Evolutionary conservation across 2,329 filamentous ascomycete species (phyloP).

Genomic region (Penicillium decumbens): DNA sequence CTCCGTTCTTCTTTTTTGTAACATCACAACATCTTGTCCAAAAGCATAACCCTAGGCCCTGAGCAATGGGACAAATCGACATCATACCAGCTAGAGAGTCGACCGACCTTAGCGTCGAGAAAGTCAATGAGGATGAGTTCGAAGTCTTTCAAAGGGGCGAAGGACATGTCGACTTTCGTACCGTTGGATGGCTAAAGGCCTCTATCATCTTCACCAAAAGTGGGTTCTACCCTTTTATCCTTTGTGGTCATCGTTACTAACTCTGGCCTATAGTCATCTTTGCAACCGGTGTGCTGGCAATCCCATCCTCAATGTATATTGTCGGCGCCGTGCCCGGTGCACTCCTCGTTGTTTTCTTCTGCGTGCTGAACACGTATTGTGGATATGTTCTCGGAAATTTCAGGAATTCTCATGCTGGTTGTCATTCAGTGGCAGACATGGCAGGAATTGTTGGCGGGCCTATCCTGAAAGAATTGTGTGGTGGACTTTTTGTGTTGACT

Average conservation of each 20-base stretch:
- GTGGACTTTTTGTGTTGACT: slow-evolving; percentile 53
- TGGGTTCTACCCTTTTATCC: not conserved
- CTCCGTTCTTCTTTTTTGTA: not conserved
- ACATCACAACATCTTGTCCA: not conserved
- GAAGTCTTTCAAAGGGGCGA: slow-evolving; percentile 47
- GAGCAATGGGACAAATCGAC: not conserved
- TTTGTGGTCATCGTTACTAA: not conserved
- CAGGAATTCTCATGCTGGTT: slow-evolving; percentile 46
- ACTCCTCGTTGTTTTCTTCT: slow-evolving; percentile 46
- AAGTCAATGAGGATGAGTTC: slow-evolving; percentile 7
- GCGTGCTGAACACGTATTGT: slow-evolving; percentile 46
- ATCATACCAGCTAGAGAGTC: not conserved
- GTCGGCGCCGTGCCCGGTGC: slow-evolving; percentile 47
- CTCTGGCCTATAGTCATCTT: slow-evolving; percentile 38
- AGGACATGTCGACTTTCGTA: slow-evolving; percentile 47
- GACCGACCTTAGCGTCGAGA: not conserved
- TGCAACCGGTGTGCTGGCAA: slow-evolving; percentile 47
- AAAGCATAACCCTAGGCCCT: no score
- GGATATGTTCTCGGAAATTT: slow-evolving; percentile 48
- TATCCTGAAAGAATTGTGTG: slow-evolving; percentile 50
- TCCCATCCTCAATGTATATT: slow-evolving; percentile 45
- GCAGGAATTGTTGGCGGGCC: slow-evolving; percentile 51
- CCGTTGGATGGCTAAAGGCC: slow-evolving; percentile 47
- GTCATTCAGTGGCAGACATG: slow-evolving; percentile 55
- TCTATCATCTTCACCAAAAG: slow-evolving; percentile 44